phyloP scores from a whole-genome alignment of 75 land plant species.

The Gnetum montanum region DNA sequence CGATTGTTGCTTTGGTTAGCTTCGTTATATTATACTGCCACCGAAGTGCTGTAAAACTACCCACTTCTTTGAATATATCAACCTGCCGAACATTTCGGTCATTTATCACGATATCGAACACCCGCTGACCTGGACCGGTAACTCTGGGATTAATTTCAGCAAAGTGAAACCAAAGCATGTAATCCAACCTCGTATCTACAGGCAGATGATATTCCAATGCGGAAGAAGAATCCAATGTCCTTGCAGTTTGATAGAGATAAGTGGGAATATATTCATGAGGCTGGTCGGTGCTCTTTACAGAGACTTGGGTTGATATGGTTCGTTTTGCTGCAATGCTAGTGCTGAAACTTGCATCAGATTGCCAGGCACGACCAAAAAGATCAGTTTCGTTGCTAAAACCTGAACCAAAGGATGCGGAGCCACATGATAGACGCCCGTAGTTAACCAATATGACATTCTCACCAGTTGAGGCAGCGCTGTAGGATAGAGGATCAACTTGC shows the following conservation, averaged over 20 bases:
- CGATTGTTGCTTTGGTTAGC: slow-evolving; percentile 44
- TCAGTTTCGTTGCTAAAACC: slow-evolving; percentile 71
- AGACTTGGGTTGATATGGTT: slow-evolving; percentile 17
- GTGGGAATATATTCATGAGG: slow-evolving; percentile 75
- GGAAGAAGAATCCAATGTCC: slow-evolving; percentile 8
- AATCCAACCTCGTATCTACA: slow-evolving; percentile 79
- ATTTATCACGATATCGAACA: slow-evolving; percentile 65
- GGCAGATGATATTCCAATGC: slow-evolving; percentile 41
- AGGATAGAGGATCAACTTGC: slow-evolving; percentile 56
- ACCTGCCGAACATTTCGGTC: slow-evolving; percentile 32
- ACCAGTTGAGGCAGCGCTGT: slow-evolving; percentile 23
- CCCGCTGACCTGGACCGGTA: slow-evolving; percentile 54
- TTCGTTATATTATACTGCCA: slow-evolving; percentile 52
- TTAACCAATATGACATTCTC: slow-evolving; percentile 43
- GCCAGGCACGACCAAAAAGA: slow-evolving; percentile 68
- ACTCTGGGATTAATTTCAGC: slow-evolving; percentile 84
- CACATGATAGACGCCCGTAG: slow-evolving; percentile 71
- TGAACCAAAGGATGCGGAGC: slow-evolving; percentile 61
- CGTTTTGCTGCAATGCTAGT: slow-evolving; percentile 3
- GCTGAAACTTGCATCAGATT: slow-evolving; percentile 33
- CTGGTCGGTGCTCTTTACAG: slow-evolving; percentile 25
- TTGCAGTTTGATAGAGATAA: slow-evolving; percentile 59
- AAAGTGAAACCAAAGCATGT: slow-evolving; percentile 94
- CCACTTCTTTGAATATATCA: slow-evolving; percentile 67
- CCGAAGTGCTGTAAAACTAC: slow-evolving; percentile 53